Conservation (phyloP, 2,329 filamentous ascomycete genomes). For the Curvularia hawaiiensis region DNA sequence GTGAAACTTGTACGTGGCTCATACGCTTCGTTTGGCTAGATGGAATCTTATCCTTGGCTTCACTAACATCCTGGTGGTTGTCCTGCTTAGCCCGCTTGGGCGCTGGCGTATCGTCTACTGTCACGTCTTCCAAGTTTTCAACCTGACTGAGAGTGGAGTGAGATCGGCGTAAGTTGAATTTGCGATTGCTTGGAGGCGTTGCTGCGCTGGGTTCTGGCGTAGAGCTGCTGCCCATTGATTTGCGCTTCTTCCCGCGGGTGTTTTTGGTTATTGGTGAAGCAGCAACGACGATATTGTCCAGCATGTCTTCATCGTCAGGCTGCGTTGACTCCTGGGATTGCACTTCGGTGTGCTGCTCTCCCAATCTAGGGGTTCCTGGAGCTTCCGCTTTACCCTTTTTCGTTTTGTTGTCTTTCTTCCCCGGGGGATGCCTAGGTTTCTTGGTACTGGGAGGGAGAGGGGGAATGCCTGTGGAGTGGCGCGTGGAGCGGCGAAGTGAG, state of each 20-base stretch:
- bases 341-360: background rate
- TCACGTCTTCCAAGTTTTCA: conserved; percentile 29
- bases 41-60: conserved; percentile 23
- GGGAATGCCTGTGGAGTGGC: conserved; percentile 32
- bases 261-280: conserved; percentile 21
- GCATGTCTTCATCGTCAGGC: conserved; percentile 41
- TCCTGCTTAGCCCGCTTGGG: conserved; percentile 35
- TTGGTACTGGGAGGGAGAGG: conserved; percentile 21
- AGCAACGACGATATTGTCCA: conserved; percentile 50
- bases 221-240: conserved; percentile 18
- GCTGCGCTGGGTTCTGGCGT: background rate
- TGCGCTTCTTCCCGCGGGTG: conserved; percentile 25
- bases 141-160: conserved; percentile 39
- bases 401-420: conserved; percentile 15
- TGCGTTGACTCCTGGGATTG: background rate
- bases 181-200: conserved; percentile 29
- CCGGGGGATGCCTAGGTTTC: conserved; percentile 32
- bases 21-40: conserved; percentile 27
- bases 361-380: conserved; percentile 13
- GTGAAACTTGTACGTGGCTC: conserved; percentile 36
- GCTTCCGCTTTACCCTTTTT: conserved; percentile 26
- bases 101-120: conserved; percentile 34
- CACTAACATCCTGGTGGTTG: conserved; percentile 38
- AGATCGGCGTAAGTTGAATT: conserved; percentile 33
- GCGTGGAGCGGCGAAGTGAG: conserved; percentile 35